Evolutionary conservation across 2,329 filamentous ascomycete species (phyloP).

Genomic region (Colletotrichum sp.): DNA sequence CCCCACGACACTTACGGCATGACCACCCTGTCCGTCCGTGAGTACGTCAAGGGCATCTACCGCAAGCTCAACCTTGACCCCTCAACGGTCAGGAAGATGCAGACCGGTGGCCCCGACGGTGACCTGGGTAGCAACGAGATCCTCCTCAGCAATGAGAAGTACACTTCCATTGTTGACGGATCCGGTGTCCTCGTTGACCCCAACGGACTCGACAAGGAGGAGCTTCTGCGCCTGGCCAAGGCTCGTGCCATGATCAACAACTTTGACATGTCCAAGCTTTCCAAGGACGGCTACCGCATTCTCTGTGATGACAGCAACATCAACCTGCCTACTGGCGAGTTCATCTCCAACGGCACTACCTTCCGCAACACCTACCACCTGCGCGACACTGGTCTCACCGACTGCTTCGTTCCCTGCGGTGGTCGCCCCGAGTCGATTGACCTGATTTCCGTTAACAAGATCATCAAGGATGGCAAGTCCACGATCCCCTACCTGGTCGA

Average conservation of each 20-base stretch:
- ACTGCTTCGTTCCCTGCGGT: slow-evolving; percentile 94
- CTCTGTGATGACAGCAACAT: slow-evolving; percentile 90
- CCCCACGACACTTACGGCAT: slow-evolving; percentile 97
- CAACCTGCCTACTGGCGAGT: slow-evolving; percentile 85
- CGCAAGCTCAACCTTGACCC: slow-evolving; percentile 93
- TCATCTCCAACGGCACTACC: slow-evolving; percentile 86
- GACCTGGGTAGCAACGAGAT: slow-evolving; percentile 99
- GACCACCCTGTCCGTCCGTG: slow-evolving; percentile 95
- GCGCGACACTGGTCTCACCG: slow-evolving; percentile 76
- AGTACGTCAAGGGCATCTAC: slow-evolving; percentile 97
- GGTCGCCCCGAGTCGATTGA: slow-evolving; percentile 97
- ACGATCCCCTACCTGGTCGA: slow-evolving; percentile 95
- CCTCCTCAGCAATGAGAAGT: slow-evolving; percentile 92
- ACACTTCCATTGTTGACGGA: slow-evolving; percentile 94
- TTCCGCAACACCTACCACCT: slow-evolving; percentile 99
- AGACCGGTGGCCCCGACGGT: slow-evolving; percentile 96
- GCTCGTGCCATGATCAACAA: slow-evolving; percentile 87
- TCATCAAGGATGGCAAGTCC: slow-evolving; percentile 89
- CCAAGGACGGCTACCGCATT: slow-evolving; percentile 86
- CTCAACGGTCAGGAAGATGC: slow-evolving; percentile 86
- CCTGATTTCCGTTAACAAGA: slow-evolving; percentile 81
- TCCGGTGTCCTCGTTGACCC: slow-evolving; percentile 94
- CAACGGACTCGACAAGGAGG: slow-evolving; percentile 82
- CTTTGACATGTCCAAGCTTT: slow-evolving; percentile 86
- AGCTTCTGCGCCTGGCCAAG: slow-evolving; percentile 85